Conservation (phyloP, 768 basidiomycete genomes). For the Cystobasidiopsis lactophilus region DNA sequence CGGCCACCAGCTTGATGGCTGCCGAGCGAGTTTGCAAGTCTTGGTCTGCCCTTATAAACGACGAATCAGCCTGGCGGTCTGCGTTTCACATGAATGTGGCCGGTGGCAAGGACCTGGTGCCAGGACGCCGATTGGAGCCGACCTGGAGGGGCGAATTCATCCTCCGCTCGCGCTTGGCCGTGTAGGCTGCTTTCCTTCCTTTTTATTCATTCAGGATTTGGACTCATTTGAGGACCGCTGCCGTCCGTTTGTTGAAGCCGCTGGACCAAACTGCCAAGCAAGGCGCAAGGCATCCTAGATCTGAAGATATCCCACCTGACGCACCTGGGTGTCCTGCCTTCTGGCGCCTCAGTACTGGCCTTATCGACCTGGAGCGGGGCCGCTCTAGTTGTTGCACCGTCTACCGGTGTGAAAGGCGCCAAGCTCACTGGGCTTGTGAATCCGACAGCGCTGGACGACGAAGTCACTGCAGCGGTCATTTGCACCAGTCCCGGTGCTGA, state of each 20-base stretch:
- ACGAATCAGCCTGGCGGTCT: slow-evolving; percentile 5
- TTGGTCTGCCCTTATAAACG: slow-evolving; percentile 4
- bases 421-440: background rate
- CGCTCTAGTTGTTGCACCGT: background rate
- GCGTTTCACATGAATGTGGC: slow-evolving; percentile 3
- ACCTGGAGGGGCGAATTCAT: slow-evolving; percentile 11
- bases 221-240: background rate
- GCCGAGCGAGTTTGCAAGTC: slow-evolving; percentile 5
- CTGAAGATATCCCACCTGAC: slow-evolving; percentile 3
- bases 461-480: slow-evolving; percentile 3
- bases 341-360: slow-evolving; percentile 2
- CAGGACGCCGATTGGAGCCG: slow-evolving; percentile 2
- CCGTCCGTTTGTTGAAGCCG: background rate
- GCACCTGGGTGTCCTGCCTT: background rate
- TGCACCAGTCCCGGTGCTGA: background rate
- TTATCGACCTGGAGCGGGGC: slow-evolving; percentile 6
- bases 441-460: background rate
- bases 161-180: background rate
- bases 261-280: background rate
- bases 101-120: background rate
- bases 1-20: background rate
- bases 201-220: too few relatives aligned
- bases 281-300: slow-evolving; percentile 1
- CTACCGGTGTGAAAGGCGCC: background rate
- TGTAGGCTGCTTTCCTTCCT: slow-evolving; percentile 1